Evolutionary conservation across 2,329 filamentous ascomycete species (phyloP).

Genomic region (Ceratocystis papillata): DNA sequence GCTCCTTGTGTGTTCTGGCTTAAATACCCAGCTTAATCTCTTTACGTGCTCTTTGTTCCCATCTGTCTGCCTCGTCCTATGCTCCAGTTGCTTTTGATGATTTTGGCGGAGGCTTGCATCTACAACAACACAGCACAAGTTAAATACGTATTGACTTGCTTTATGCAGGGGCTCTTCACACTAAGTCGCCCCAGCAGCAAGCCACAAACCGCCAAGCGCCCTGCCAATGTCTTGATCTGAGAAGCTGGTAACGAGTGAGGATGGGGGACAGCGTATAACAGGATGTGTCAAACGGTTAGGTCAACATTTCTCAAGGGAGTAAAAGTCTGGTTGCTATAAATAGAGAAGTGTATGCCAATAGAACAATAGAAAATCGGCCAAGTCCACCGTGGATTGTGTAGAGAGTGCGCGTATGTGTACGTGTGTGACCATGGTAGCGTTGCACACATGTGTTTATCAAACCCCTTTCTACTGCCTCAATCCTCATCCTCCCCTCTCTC

Average conservation of each 20-base stretch:
- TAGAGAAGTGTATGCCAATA: neutral
- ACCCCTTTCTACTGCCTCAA: neutral
- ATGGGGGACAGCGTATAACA: neutral
- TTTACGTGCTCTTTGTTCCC: neutral
- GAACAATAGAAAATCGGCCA: neutral
- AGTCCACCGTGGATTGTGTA: neutral
- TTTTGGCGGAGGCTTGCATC: neutral
- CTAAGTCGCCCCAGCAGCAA: neutral
- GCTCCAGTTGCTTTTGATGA: neutral
- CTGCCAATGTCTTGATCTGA: conserved; percentile 8
- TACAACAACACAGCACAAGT: neutral
- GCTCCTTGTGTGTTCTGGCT: no score
- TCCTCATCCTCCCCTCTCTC: neutral
- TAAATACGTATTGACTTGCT: neutral
- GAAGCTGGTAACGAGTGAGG: conserved; percentile 2
- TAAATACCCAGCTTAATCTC: neutral
- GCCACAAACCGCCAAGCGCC: conserved; percentile 2
- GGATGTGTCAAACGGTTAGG: neutral
- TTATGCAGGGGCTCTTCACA: conserved; percentile 2
- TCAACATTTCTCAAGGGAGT: neutral
- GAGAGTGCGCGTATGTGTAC: neutral
- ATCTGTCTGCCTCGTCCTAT: neutral
- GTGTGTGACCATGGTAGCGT: neutral
- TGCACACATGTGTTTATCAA: neutral
- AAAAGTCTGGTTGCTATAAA: neutral